These are phyloP conservation scores for Royoungia palumana DNA, from an alignment of 768 basidiomycete species.

Conservation along the genomic window DNA sequence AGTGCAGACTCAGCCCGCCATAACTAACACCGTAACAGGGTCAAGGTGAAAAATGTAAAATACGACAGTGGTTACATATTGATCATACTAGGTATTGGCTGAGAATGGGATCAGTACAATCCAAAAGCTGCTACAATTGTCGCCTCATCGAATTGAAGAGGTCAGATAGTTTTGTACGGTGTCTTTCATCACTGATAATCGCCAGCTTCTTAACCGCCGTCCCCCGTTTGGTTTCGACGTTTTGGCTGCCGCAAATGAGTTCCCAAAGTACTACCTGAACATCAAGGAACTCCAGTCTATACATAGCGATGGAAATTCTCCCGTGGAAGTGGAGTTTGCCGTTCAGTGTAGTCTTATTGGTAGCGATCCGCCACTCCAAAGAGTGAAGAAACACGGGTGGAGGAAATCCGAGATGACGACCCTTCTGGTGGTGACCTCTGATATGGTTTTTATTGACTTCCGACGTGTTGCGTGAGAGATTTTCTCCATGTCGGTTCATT, in stretches of 20 bases:
- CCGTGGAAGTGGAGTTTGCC: slow-evolving; percentile 55
- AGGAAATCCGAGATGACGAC: slow-evolving; percentile 58
- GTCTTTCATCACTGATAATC: slow-evolving; percentile 3
- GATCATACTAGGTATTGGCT: slow-evolving; percentile 59
- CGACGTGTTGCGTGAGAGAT: slow-evolving; percentile 67
- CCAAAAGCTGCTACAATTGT: slow-evolving; percentile 50
- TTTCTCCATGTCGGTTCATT: neutral
- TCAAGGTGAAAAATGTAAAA: slow-evolving; percentile 18
- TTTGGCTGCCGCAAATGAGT: slow-evolving; percentile 52
- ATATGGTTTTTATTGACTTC: slow-evolving; percentile 72
- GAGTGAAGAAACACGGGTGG: slow-evolving; percentile 43
- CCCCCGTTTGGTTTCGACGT: slow-evolving; percentile 74
- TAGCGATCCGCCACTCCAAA: slow-evolving; percentile 33
- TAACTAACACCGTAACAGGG: slow-evolving; percentile 13
- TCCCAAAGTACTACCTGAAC: slow-evolving; percentile 62
- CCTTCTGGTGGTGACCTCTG: slow-evolving; percentile 73
- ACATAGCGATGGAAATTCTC: slow-evolving; percentile 42
- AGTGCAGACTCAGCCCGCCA: neutral
- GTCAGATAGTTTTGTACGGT: slow-evolving; percentile 33
- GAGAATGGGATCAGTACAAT: slow-evolving; percentile 68
- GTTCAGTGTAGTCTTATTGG: slow-evolving; percentile 54
- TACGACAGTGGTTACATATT: slow-evolving; percentile 1
- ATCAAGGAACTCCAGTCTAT: slow-evolving; percentile 46
- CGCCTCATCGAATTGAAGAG: slow-evolving; percentile 60
- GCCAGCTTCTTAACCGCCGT: slow-evolving; percentile 68